phyloP scores from a whole-genome alignment of 1,139 yeast genomes.

The Keqinozyma sinolaborantium region DNA sequence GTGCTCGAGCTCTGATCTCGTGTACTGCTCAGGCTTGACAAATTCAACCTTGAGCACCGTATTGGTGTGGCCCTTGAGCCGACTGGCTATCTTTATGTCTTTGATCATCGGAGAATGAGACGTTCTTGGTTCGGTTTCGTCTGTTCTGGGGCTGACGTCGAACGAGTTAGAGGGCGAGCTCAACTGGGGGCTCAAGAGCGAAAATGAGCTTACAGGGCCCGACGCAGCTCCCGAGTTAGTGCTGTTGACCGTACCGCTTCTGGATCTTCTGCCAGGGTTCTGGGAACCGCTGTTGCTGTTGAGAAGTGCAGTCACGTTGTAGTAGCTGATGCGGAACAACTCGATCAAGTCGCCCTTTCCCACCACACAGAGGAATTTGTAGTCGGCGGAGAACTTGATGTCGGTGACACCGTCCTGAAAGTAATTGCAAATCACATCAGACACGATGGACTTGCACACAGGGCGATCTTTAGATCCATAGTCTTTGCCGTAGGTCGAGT shows the following conservation, averaged over 20 bases:
- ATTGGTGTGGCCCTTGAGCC: conserved; percentile 67
- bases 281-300: conserved; percentile 11
- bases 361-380: conserved; percentile 53
- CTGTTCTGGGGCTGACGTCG: conserved; percentile 12
- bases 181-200: conserved; percentile 18
- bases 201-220: conserved; percentile 4
- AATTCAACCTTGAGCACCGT: conserved; percentile 52
- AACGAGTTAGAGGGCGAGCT: conserved; percentile 19
- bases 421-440: conserved; percentile 63
- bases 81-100: conserved; percentile 40
- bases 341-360: conserved; percentile 62
- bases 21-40: conserved; percentile 15
- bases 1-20: conserved; percentile 14
- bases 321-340: conserved; percentile 45
- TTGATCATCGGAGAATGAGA: conserved; percentile 36
- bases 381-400: conserved; percentile 62
- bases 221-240: conserved; percentile 15
- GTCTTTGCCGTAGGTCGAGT: conserved; percentile 17
- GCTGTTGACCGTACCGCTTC: conserved; percentile 39
- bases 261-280: conserved; percentile 23
- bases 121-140: conserved; percentile 5
- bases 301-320: conserved; percentile 32
- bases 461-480: conserved; percentile 21
- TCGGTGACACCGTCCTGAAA: conserved; percentile 62
- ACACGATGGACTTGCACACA: conserved; percentile 31